A percentile compares a stretch with the other conserved stretches of the same genome.
These are phyloP conservation scores for Aspergillus conjunctus DNA, from an alignment of 495 filamentous ascomycete genomes.

Conservation along the genomic window DNA sequence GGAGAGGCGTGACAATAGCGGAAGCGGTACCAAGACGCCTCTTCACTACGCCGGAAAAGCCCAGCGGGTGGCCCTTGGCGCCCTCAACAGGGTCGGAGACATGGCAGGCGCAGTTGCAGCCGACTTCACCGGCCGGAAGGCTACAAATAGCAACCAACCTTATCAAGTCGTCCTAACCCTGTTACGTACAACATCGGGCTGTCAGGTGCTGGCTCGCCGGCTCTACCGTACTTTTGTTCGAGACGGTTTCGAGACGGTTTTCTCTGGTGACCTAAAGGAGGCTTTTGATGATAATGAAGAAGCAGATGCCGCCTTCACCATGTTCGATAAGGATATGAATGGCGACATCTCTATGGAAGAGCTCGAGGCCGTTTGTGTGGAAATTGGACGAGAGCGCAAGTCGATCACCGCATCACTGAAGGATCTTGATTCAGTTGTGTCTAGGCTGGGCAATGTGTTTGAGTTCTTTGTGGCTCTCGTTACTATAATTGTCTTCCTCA, in stretches of 20 bases:
- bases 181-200: slow-evolving; percentile 68
- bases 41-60: slow-evolving; percentile 65
- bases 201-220: slow-evolving; percentile 85
- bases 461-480: slow-evolving; percentile 82
- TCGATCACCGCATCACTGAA: slow-evolving; percentile 93
- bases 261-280: slow-evolving; percentile 71
- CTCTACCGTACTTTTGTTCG: slow-evolving; percentile 89
- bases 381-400: slow-evolving; percentile 93
- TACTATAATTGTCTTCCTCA: slow-evolving; percentile 80
- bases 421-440: slow-evolving; percentile 93
- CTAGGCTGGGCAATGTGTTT: slow-evolving; percentile 84
- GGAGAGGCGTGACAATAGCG: slow-evolving; percentile 43
- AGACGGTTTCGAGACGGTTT: slow-evolving; percentile 72
- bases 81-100: slow-evolving; percentile 79
- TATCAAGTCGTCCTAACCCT: slow-evolving; percentile 79
- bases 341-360: slow-evolving; percentile 97
- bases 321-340: slow-evolving; percentile 97
- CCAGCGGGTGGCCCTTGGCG: slow-evolving; percentile 69
- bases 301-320: slow-evolving; percentile 85
- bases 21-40: slow-evolving; percentile 70
- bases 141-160: slow-evolving; percentile 76
- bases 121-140: slow-evolving; percentile 83
- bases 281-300: slow-evolving; percentile 87
- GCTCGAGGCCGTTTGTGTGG: slow-evolving; percentile 88
- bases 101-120: slow-evolving; percentile 88